Conservation (phyloP, 345 rosid genomes). For the Microthlaspi erraticum region DNA sequence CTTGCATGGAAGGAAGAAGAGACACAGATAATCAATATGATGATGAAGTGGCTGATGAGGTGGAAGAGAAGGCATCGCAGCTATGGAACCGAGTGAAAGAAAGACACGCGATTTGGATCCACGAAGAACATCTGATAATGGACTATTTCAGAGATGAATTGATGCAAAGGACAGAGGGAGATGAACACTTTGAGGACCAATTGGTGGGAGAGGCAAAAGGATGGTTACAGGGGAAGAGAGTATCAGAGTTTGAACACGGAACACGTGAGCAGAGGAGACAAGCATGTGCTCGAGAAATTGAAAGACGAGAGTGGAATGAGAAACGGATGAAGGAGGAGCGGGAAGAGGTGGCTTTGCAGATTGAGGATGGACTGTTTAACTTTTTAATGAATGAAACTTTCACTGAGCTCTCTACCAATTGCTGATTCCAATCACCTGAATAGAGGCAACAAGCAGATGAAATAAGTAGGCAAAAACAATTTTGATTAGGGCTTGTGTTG, state of each 20-base stretch:
- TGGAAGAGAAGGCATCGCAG: conserved; percentile 53
- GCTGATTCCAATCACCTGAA: conserved; percentile 27
- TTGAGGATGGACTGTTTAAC: conserved; percentile 43
- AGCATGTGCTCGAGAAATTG: conserved; percentile 49
- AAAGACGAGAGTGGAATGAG: conserved; percentile 47
- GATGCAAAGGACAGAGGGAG: conserved; percentile 16
- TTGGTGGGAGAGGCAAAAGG: conserved; percentile 47
- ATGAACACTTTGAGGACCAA: conserved; percentile 23
- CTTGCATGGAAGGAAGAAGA: conserved; percentile 26
- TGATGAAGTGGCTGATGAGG: conserved; percentile 42
- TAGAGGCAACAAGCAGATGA: conserved; percentile 1
- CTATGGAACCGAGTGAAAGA: conserved; percentile 50
- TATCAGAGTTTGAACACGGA: conserved; percentile 38
- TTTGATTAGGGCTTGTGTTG: too few relatives aligned
- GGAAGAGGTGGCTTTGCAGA: conserved; percentile 44
- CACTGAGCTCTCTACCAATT: conserved; percentile 9
- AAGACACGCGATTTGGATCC: conserved; percentile 39
- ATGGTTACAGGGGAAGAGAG: conserved; percentile 55
- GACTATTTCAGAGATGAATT: conserved; percentile 61
- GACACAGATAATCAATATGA: conserved; percentile 27
- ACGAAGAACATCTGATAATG: conserved; percentile 49
- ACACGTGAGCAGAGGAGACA: conserved; percentile 39
- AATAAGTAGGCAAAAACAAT: conserved; percentile 1
- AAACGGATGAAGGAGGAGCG: conserved; percentile 46
- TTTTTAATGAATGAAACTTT: conserved; percentile 49